phyloP scores from a whole-genome alignment of 805 yeast species.

The Wickerhamomyces sydowiorum region DNA sequence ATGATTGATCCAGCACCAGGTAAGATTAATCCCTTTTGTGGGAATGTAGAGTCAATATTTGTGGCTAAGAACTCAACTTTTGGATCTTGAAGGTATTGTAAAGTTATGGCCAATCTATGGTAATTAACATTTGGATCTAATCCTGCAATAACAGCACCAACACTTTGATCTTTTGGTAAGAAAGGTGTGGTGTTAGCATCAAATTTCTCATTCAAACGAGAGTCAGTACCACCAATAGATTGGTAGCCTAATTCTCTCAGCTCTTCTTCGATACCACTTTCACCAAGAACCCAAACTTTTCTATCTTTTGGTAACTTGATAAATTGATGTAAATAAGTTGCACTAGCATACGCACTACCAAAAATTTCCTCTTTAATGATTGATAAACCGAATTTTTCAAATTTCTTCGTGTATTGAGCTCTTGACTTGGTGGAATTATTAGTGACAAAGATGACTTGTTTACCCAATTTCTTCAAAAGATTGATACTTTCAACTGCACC shows the following conservation, averaged over 20 bases:
- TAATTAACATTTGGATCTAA: slow-evolving; percentile 74
- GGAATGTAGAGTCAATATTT: slow-evolving; percentile 92
- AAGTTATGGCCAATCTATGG: slow-evolving; percentile 71
- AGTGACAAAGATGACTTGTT: slow-evolving; percentile 83
- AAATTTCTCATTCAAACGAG: slow-evolving; percentile 46
- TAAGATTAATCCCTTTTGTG: slow-evolving; percentile 75
- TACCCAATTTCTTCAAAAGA: slow-evolving; percentile 45
- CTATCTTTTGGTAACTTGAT: slow-evolving; percentile 64
- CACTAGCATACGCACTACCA: slow-evolving; percentile 89
- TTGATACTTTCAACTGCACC: slow-evolving; percentile 69
- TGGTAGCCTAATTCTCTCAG: slow-evolving; percentile 66
- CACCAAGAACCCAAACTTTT: slow-evolving; percentile 90
- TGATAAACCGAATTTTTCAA: slow-evolving; percentile 45
- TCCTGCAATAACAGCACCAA: slow-evolving; percentile 90
- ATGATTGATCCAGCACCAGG: slow-evolving; percentile 96
- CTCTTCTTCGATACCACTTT: slow-evolving; percentile 79
- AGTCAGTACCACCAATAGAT: slow-evolving; percentile 81
- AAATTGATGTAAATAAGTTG: slow-evolving; percentile 76
- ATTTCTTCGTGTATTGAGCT: slow-evolving; percentile 67
- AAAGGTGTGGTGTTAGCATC: slow-evolving; percentile 51
- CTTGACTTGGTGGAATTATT: slow-evolving; percentile 94
- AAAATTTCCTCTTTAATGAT: slow-evolving; percentile 66
- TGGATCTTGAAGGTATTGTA: slow-evolving; percentile 69
- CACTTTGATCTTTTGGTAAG: slow-evolving; percentile 57
- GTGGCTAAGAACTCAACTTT: slow-evolving; percentile 80